Evolutionary conservation across 805 yeast genomes (phyloP).

Genomic region (Starmerella vaccinii): DNA sequence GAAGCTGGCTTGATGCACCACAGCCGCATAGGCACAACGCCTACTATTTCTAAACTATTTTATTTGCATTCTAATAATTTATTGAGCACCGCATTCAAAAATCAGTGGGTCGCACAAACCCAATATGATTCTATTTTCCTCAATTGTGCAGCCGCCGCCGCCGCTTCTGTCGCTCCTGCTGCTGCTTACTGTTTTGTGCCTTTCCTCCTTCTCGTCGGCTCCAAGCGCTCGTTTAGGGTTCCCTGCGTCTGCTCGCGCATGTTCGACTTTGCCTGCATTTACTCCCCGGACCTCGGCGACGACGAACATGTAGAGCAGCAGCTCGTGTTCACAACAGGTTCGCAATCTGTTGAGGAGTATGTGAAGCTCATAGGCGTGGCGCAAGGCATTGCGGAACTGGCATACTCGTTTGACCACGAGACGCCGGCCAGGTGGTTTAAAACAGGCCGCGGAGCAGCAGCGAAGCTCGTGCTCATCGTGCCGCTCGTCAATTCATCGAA

Average conservation of each 20-base stretch:
- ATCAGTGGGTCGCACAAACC: no score
- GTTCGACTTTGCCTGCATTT: slow-evolving; percentile 20
- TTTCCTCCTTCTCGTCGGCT: no score
- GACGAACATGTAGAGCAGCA: slow-evolving; percentile 23
- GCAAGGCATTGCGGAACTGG: slow-evolving; percentile 25
- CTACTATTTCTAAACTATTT: no score
- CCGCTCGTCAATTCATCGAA: slow-evolving; percentile 2
- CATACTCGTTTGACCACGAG: slow-evolving; percentile 20
- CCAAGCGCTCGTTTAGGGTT: background rate
- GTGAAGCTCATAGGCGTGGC: slow-evolving; percentile 23
- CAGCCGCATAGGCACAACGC: background rate
- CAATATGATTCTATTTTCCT: no score
- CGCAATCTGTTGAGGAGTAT: slow-evolving; percentile 3
- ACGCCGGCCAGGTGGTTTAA: slow-evolving; percentile 17
- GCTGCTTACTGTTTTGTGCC: no score
- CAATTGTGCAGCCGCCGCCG: no score
- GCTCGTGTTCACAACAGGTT: slow-evolving; percentile 16
- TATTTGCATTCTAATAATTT: no score
- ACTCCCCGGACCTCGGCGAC: slow-evolving; percentile 24
- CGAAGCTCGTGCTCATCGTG: slow-evolving; percentile 8
- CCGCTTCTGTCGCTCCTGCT: no score
- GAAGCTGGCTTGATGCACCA: background rate
- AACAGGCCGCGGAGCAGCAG: slow-evolving; percentile 1
- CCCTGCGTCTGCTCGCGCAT: background rate
- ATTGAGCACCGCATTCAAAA: no score